A percentile compares a stretch with the other conserved stretches of the same genome.
Conservation (phyloP, 805 yeast genomes). For the Ogataea sp. region DNA sequence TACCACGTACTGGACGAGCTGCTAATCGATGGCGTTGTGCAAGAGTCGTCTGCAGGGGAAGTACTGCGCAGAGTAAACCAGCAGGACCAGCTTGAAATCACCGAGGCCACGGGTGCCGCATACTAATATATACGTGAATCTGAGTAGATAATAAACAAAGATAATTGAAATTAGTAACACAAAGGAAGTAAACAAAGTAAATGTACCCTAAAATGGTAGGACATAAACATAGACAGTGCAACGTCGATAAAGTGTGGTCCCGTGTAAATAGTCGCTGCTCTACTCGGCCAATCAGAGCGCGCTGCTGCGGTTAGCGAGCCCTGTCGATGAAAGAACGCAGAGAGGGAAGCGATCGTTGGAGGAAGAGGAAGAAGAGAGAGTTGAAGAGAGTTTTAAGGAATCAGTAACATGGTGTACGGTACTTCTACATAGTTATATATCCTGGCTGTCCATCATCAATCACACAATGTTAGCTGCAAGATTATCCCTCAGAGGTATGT, state of each 20-base stretch:
- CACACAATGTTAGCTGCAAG: slow-evolving; percentile 20
- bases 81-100: slow-evolving; percentile 74
- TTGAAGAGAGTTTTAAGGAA: no score
- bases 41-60: slow-evolving; percentile 76
- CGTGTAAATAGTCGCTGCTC: no score
- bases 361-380: no score
- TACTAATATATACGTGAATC: slow-evolving; percentile 12
- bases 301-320: background rate
- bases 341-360: no score
- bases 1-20: slow-evolving; percentile 89
- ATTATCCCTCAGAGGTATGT: slow-evolving; percentile 23
- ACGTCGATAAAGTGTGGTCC: no score
- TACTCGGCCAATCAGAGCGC: background rate
- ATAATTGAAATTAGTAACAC: no score
- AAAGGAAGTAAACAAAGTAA: no score
- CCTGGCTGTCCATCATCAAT: background rate
- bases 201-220: no score
- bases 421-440: background rate
- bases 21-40: slow-evolving; percentile 78
- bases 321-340: no score
- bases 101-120: slow-evolving; percentile 4
- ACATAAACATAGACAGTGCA: no score
- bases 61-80: slow-evolving; percentile 69
- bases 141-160: no score
- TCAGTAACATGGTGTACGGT: background rate